Evolutionary conservation across 2,329 filamentous ascomycete species (phyloP), one percentile per base, ranked within the genome.

Genomic region (Nothophoma quercina): DNA sequence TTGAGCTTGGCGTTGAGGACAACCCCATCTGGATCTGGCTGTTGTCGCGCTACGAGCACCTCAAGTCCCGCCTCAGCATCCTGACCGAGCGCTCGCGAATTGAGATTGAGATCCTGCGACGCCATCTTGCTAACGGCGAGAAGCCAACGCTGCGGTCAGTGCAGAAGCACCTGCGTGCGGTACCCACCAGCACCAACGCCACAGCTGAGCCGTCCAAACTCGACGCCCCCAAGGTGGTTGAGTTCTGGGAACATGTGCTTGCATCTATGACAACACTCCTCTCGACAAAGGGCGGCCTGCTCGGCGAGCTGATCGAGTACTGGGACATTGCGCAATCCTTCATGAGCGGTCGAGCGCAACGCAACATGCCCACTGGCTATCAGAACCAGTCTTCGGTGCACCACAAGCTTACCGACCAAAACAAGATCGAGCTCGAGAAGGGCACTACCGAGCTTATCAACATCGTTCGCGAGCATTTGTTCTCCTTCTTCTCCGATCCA

Each of bases 21-120:
- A 99, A 96, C 65, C 95, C 95, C 1, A 96, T 99, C 57, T 96
- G 91, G 90, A 84, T 96, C 9, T 99, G 95, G 93, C 85, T 99
- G 21, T 79, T 93, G 48, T 96, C 91, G 67, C 87, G 91, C 36
- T 96, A 93, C 69, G 91, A 96, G 59, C 88, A 93, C 67, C 81
- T 99, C 49, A 97, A 95, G 74, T 87, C 87, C 59, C 96, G 90
- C 70, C 93, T 98, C 45, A 85, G 86, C 33, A 81, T 84, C 0
- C 89, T 88, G 12, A 91, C 91, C 44, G 92, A 98, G 59, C 86
- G 92, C n/a, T 88, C 89, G 44, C 90, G 89, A 70, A 86, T 96
- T 15, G 93, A 99, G 74, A 92, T 98, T 60, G 95, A 99, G 73
- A 89, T 98, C 19, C 78, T 96, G 39, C 86, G 95, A 42, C 85